These are phyloP conservation scores for Syzygium oleosum DNA, from an alignment of 345 rosid species.

Conservation along the genomic window DNA sequence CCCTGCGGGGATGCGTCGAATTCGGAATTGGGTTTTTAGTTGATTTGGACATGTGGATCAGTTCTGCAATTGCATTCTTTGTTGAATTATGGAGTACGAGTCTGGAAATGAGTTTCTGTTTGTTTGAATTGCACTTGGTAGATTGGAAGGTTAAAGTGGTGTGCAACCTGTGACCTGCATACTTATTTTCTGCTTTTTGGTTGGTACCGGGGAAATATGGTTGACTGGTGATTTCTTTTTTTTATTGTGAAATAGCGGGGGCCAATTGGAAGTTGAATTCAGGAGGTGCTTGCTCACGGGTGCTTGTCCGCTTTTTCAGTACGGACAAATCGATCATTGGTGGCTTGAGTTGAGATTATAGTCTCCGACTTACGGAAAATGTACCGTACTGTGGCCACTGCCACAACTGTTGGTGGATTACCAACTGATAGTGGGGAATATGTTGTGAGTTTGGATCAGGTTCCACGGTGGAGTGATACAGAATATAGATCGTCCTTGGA, in stretches of 20 bases:
- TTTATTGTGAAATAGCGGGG: background rate
- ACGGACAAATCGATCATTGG: background rate
- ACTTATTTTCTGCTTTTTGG: background rate
- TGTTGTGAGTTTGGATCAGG: slow-evolving; percentile 86
- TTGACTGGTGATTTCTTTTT: background rate
- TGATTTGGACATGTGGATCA: background rate
- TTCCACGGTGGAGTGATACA: slow-evolving; percentile 90
- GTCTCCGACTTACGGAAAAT: slow-evolving; percentile 25
- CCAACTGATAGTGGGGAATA: slow-evolving; percentile 60
- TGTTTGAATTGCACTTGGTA: background rate
- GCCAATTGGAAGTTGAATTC: background rate
- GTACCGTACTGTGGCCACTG: slow-evolving; percentile 65
- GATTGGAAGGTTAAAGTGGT: background rate
- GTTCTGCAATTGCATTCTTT: background rate
- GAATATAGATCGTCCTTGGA: slow-evolving; percentile 57
- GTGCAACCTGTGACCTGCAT: background rate
- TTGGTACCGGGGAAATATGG: background rate
- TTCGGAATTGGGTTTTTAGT: background rate
- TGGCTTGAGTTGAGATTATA: slow-evolving; percentile 4
- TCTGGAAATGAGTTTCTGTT: background rate
- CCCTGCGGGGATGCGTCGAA: background rate
- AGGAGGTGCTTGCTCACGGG: background rate
- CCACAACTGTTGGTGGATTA: slow-evolving; percentile 42
- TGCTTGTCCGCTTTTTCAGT: background rate
- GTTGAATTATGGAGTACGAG: background rate